These are phyloP conservation scores for Rubia occidens DNA, from an alignment of 305 asterid genomes.

Conservation along the genomic window DNA sequence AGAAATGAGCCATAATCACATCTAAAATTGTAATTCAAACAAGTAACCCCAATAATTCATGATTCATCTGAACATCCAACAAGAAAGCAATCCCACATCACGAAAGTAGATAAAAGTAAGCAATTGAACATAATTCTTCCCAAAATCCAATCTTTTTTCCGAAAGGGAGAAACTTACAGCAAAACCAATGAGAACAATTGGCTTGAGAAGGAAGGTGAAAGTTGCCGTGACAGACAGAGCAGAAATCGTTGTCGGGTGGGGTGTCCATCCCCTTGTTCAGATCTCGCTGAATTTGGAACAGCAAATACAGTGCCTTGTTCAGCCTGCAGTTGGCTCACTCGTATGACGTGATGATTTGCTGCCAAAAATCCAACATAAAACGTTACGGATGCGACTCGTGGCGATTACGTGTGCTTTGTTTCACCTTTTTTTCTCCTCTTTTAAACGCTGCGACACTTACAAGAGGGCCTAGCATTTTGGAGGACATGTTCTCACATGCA, in stretches of 20 bases:
- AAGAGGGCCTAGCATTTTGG: too few species aligned
- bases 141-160: not conserved
- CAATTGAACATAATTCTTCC: not conserved
- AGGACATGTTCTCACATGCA: too few species aligned
- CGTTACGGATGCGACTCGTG: not conserved
- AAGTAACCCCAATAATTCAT: not conserved
- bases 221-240: conserved; percentile 66
- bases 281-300: not conserved
- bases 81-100: too few species aligned
- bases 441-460: too few species aligned
- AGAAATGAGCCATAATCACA: not conserved
- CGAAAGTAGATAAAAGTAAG: not conserved
- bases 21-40: not conserved
- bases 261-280: conserved; percentile 43
- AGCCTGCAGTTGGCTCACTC: not conserved
- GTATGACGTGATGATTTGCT: not conserved
- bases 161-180: conserved; percentile 35
- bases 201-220: conserved; percentile 77
- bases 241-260: conserved; percentile 67
- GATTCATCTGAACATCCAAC: not conserved
- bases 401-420: not conserved
- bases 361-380: not conserved
- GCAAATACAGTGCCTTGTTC: not conserved
- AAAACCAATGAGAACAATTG: conserved; percentile 89
- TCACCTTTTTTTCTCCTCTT: conserved; percentile 7